Conservation (phyloP, 2,329 filamentous ascomycete genomes). For the Alternaria infectoria region DNA sequence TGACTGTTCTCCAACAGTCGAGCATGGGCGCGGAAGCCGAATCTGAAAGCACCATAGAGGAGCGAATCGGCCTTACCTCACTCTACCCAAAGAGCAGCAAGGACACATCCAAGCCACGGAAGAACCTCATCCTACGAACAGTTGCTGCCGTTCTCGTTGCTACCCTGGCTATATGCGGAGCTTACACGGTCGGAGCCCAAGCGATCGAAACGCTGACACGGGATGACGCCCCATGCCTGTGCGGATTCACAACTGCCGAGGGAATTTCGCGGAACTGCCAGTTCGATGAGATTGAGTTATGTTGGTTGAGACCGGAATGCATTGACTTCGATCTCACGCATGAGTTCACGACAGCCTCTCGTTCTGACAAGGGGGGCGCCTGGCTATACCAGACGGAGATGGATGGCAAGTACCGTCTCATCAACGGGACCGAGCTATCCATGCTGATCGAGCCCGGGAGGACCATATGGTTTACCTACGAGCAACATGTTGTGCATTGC, state of each 20-base stretch:
- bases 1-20: not conserved
- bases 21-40: not conserved
- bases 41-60: not conserved
- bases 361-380: not conserved
- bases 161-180: not conserved
- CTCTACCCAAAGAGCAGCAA: not conserved
- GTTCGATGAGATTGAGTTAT: not conserved
- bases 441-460: not conserved
- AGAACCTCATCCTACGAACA: not conserved
- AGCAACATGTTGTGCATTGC: not conserved
- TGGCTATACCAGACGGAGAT: not conserved
- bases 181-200: not conserved
- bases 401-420: not conserved
- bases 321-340: not conserved
- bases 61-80: not conserved
- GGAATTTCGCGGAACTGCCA: not conserved
- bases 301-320: not conserved
- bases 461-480: not conserved
- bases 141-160: not conserved
- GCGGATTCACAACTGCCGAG: not conserved
- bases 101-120: not conserved
- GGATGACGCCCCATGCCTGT: not conserved
- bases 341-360: not conserved
- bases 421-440: not conserved
- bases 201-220: not conserved